These are phyloP conservation scores for Petasospora fabianii DNA, from an alignment of 1,139 yeast genomes.

Conservation along the genomic window DNA sequence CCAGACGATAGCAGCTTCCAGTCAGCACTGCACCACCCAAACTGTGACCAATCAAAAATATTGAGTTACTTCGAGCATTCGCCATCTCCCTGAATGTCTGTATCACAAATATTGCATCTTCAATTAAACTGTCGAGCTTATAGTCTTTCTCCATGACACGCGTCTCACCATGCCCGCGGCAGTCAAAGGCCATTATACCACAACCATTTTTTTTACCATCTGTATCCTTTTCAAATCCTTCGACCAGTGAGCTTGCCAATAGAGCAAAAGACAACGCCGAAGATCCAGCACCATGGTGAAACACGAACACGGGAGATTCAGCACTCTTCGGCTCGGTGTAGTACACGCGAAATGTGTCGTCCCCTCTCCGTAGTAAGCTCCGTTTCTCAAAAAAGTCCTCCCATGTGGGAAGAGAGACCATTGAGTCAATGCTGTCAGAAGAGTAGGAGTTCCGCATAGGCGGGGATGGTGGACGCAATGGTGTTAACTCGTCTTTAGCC, in stretches of 20 bases:
- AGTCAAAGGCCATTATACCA: slow-evolving; percentile 71
- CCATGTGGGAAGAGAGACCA: slow-evolving; percentile 33
- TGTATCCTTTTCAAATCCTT: slow-evolving; percentile 10
- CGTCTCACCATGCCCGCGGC: slow-evolving; percentile 78
- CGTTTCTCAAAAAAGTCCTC: slow-evolving; percentile 37
- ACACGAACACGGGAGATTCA: slow-evolving; percentile 56
- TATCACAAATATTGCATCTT: slow-evolving; percentile 54
- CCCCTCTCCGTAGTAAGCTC: slow-evolving; percentile 26
- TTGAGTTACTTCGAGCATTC: slow-evolving; percentile 26
- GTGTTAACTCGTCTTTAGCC: slow-evolving; percentile 23
- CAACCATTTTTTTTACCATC: slow-evolving; percentile 10
- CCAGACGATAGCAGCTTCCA: slow-evolving; percentile 35
- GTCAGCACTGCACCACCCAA: slow-evolving; percentile 87
- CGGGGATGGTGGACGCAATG: slow-evolving; percentile 9
- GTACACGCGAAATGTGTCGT: slow-evolving; percentile 51
- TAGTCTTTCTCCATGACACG: slow-evolving; percentile 38
- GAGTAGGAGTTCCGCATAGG: slow-evolving; percentile 3
- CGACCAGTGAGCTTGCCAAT: slow-evolving; percentile 38
- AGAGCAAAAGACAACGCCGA: slow-evolving; percentile 73
- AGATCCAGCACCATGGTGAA: slow-evolving; percentile 96
- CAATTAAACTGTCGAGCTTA: slow-evolving; percentile 47
- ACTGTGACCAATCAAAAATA: slow-evolving; percentile 80
- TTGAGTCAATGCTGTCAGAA: background rate
- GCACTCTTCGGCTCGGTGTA: slow-evolving; percentile 47
- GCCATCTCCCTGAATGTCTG: slow-evolving; percentile 31